phyloP scores from a whole-genome alignment of 2,329 filamentous ascomycete genomes.

The Magnaporthales sp. region DNA sequence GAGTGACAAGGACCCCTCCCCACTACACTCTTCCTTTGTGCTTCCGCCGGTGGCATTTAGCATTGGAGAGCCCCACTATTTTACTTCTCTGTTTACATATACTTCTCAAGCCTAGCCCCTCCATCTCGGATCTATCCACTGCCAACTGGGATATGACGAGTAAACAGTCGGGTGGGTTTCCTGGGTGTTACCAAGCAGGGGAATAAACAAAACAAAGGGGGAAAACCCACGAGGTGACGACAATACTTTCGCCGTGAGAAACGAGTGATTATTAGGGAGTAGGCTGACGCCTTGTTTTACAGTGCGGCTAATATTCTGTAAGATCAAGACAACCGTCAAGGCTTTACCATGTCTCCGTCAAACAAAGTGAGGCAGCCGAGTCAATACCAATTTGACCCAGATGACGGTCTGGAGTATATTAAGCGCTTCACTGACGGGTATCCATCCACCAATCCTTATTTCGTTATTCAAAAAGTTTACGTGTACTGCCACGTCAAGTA shows the following conservation, averaged over 20 bases:
- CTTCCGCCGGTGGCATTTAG: not conserved
- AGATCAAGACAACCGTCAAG: too few relatives aligned
- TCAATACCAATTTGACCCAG: not conserved
- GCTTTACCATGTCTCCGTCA: too few relatives aligned
- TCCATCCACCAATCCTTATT: not conserved
- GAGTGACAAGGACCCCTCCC: not conserved
- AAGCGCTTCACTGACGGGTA: not conserved
- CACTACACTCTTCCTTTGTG: not conserved
- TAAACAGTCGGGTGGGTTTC: not conserved
- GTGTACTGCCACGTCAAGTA: too few relatives aligned
- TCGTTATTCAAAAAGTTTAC: too few relatives aligned
- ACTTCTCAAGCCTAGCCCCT: not conserved
- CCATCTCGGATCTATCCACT: not conserved
- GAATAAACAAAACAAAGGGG: not conserved
- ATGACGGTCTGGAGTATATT: not conserved
- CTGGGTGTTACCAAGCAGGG: not conserved
- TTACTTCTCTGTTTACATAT: not conserved
- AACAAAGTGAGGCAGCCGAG: too few relatives aligned
- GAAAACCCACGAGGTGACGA: not conserved
- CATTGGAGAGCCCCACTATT: not conserved
- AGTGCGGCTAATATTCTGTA: too few relatives aligned
- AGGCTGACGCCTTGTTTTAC: too few relatives aligned
- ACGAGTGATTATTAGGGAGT: too few relatives aligned
- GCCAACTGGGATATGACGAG: not conserved
- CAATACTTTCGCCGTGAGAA: too few relatives aligned